Evolutionary conservation across 2,329 filamentous ascomycete genomes (phyloP), one percentile per base, ranked within the genome.

Genomic region (Elsinoe arachidis): DNA sequence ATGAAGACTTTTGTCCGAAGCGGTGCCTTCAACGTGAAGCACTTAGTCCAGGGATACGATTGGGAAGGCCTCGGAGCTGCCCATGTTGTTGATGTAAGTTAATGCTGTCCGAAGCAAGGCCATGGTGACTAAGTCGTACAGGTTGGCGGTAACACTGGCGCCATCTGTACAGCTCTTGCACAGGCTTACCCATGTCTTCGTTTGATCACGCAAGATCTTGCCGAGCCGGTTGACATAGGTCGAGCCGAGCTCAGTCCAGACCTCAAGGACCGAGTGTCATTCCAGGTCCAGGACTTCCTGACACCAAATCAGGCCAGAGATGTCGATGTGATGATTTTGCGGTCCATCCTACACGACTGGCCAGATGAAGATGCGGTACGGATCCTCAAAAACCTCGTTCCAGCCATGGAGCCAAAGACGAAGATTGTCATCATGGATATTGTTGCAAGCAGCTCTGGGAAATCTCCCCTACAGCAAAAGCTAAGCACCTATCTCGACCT

Each of bases 261-360:
- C 19, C 35, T 64, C 3, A 15, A 23, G 2, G 59, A 59, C 39
- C 55, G 62, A 9, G 56, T 65, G 33, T 12, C 52, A 7, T 64
- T 65, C 53, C 62, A 62, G 51, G 57, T 59, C 6, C 62, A 66
- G n/a, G 60, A 67, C 23, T 66, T 67, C 56, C 66, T 64, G 60
- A 61, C 59, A 2, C 52, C 58, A 9, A 57, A 67, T 35, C 59
- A 61, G 3, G 56, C 64, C 15, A 47, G 58, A 3, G 58, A 60
- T 41, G 67, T 67, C 9, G 64, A 67, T 52, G 56, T 67, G 12
- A 59, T 57, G 43, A 47, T 60, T 12, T 33, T 61, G 3, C 53
- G 55, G 7, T 37, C 41, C 14, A 59, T 60, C 34, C 23, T 61
- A 9, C 59, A 60, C 33, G 56, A 61, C 21, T 61, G 59, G 59